These are phyloP conservation scores for Phytophthora pinifolia DNA, from an alignment of 352 stramenopile genomes.

Conservation along the genomic window DNA sequence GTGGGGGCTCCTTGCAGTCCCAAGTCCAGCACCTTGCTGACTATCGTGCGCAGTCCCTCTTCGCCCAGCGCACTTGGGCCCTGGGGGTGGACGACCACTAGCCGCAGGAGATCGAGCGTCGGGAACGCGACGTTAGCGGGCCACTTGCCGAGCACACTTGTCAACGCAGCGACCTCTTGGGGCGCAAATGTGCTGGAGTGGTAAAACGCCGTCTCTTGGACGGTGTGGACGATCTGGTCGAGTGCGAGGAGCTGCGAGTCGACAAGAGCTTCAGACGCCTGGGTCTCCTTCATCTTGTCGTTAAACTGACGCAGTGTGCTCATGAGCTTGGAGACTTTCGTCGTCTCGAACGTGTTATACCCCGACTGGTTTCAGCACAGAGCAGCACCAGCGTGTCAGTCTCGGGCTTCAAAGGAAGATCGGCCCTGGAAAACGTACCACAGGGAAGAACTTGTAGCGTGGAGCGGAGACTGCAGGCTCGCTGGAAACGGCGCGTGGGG, in stretches of 20 bases:
- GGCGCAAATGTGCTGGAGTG: slow-evolving; percentile 88
- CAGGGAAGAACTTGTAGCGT: slow-evolving; percentile 71
- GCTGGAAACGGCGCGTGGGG: slow-evolving; percentile 5
- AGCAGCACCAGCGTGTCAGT: slow-evolving; percentile 6
- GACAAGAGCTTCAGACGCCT: slow-evolving; percentile 26
- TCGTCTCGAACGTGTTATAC: slow-evolving; percentile 93
- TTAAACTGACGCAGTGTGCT: slow-evolving; percentile 92
- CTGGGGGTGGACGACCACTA: slow-evolving; percentile 90
- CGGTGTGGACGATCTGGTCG: slow-evolving; percentile 54
- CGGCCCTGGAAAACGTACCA: slow-evolving; percentile 25
- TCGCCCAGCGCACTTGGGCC: slow-evolving; percentile 46
- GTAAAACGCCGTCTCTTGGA: slow-evolving; percentile 89
- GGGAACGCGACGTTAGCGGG: slow-evolving; percentile 84
- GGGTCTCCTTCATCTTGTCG: slow-evolving; percentile 54
- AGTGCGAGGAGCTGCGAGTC: slow-evolving; percentile 61
- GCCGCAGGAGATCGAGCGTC: slow-evolving; percentile 89
- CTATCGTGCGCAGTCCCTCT: slow-evolving; percentile 34
- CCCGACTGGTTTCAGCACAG: slow-evolving; percentile 43
- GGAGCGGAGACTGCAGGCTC: slow-evolving; percentile 7
- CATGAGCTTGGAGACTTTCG: slow-evolving; percentile 92
- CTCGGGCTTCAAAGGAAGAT: neutral
- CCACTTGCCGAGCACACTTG: slow-evolving; percentile 68
- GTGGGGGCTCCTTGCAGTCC: slow-evolving; percentile 29
- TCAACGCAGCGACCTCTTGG: slow-evolving; percentile 61
- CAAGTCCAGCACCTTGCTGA: slow-evolving; percentile 40